Evolutionary conservation across 805 yeast genomes (phyloP), one percentile per base, ranked within the genome.

Genomic region (Yamadazyma nakazawae): DNA sequence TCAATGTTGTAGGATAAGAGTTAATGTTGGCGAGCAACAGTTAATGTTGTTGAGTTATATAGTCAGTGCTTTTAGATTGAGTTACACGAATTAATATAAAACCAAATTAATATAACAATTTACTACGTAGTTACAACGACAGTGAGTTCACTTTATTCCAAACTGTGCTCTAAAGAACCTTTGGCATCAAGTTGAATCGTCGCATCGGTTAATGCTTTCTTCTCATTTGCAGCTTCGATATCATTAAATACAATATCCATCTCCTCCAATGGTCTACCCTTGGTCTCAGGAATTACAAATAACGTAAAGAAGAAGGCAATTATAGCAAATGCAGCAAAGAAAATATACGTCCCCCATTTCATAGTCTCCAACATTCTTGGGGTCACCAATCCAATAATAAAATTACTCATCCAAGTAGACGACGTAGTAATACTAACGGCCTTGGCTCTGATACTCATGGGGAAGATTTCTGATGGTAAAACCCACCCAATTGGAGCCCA

Each of bases 181-280:
- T 42, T 35, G 40, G 28, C 5, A n/a, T 32, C 37, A 10, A 43
- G 18, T 14, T 19, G 18, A 14, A 13, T 30, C 13, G 34, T 34
- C 2, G 34, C 42, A 28, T 43, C 45, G 14, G 51, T 48, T 16
- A 51, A 35, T 8, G 37, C 43, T 19, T 51, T 49, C 26, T 51
- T 51, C 18, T 42, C 42, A 9, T 34, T 28, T 13, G 47, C 46
- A 26, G 42, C 50, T 14, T 32, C 43, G 9, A 13, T 48, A 40
- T 54, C 56, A 31, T 53, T 52, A 38, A 54, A 54, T 3, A 54
- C 42, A 28, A 44, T 55, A 50, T 85, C 91, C 65, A 85, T 79
- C 61, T 84, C 90, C 65, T 85, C 91, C 63, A 85, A 74, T 32
- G 86, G 75, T 60, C 88, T 76, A 46, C 88, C 88, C 34, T 85